Percentiles rank a stretch among this genome's conserved stretches.
phyloP scores from a whole-genome alignment of 495 filamentous ascomycete species.

The Aspergillus carlsbadensis region DNA sequence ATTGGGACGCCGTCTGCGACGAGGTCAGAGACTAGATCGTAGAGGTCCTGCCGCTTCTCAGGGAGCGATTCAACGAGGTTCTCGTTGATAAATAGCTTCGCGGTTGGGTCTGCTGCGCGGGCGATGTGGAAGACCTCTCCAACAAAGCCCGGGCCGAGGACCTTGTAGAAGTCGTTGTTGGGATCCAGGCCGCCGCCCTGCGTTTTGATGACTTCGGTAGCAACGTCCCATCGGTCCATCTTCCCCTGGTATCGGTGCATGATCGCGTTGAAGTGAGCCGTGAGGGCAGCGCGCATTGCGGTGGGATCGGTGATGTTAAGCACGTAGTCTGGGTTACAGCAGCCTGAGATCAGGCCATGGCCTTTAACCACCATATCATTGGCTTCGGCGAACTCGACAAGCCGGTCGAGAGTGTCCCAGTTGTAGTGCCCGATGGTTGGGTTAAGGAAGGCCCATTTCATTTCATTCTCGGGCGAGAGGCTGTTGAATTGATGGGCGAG shows the following conservation, averaged over 20 bases:
- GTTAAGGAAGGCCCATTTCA: neutral
- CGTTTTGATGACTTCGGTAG: constrained; percentile 13
- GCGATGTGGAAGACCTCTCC: neutral
- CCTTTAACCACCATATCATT: constrained; percentile 15
- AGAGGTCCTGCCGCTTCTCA: neutral
- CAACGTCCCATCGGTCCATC: constrained; percentile 15
- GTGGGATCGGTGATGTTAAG: constrained; percentile 16
- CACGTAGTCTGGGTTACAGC: constrained; percentile 18
- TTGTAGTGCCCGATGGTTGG: constrained; percentile 1
- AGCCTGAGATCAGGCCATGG: constrained; percentile 18
- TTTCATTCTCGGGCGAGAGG: neutral
- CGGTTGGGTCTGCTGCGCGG: neutral
- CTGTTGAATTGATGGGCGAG: neutral
- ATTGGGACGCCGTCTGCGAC: neutral
- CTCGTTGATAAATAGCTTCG: constrained; percentile 1
- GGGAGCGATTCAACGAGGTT: neutral
- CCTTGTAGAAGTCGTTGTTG: neutral
- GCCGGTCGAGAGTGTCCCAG: neutral
- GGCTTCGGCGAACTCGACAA: neutral
- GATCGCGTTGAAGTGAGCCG: neutral
- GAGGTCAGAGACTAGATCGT: neutral
- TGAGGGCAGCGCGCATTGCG: constrained; percentile 9
- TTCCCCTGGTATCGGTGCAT: constrained; percentile 14
- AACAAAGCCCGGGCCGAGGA: neutral
- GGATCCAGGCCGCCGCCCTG: constrained; percentile 15